Evolutionary conservation across 2,329 filamentous ascomycete species (phyloP).

Genomic region (Talaromyces verruculosus): DNA sequence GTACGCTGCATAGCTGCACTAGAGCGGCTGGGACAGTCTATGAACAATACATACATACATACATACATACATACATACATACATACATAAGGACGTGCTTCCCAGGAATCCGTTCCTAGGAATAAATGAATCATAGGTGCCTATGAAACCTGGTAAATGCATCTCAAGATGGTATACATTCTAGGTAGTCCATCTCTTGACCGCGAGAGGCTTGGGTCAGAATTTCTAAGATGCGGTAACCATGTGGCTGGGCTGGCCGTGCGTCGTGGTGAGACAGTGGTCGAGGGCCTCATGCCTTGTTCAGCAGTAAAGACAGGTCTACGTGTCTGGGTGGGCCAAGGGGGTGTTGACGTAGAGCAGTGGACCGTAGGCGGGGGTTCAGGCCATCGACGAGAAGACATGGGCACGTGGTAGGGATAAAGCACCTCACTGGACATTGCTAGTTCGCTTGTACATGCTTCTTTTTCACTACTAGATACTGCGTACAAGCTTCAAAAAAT

Average conservation of each 20-base stretch:
- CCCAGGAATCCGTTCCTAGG: background rate
- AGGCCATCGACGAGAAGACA: background rate
- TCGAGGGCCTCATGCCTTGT: background rate
- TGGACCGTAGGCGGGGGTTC: background rate
- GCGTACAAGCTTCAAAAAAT: too few species aligned
- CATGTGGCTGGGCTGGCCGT: background rate
- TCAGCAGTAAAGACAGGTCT: conserved; percentile 3
- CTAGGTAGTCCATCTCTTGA: background rate
- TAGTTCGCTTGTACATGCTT: too few species aligned
- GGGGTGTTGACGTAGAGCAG: conserved; percentile 5
- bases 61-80: too few species aligned
- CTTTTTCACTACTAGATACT: too few species aligned
- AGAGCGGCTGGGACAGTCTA: too few species aligned
- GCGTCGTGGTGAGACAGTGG: background rate
- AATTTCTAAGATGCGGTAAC: background rate
- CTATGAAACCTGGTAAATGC: background rate
- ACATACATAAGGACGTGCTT: background rate
- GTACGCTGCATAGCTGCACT: too few species aligned
- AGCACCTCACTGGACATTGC: too few species aligned
- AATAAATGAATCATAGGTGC: background rate
- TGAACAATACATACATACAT: too few species aligned
- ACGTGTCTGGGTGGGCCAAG: background rate
- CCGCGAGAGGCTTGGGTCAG: background rate
- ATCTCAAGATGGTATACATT: background rate
- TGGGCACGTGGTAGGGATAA: background rate